phyloP scores from a whole-genome alignment of 305 asterid species.

The Solanum chacoense region DNA sequence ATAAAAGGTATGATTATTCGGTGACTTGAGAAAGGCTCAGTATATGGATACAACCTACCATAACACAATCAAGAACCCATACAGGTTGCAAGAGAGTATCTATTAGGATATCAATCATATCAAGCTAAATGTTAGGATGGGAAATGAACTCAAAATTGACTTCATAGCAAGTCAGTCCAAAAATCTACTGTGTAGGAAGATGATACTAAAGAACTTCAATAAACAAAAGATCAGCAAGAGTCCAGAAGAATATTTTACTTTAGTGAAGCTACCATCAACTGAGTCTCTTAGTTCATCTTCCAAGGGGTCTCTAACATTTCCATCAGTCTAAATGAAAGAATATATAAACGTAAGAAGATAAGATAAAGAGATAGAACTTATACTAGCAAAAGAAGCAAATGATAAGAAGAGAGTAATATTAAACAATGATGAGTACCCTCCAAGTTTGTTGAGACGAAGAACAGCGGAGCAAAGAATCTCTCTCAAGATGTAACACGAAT shows the following conservation, averaged over 20 bases:
- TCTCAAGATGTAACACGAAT: slow-evolving; percentile 40
- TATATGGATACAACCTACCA: not conserved
- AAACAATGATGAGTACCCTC: slow-evolving; percentile 41
- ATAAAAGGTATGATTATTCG: not conserved
- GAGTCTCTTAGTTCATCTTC: slow-evolving; percentile 27
- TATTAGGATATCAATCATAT: not conserved
- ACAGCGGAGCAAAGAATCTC: slow-evolving; percentile 46
- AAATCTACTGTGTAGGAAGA: not conserved
- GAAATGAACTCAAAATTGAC: not conserved
- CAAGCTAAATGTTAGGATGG: not conserved
- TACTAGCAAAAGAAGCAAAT: not conserved
- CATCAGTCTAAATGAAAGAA: slow-evolving; percentile 37
- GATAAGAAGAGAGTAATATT: slow-evolving; percentile 2
- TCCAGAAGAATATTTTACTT: slow-evolving; percentile 20
- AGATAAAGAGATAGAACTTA: not conserved
- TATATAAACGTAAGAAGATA: not conserved
- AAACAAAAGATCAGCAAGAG: not conserved
- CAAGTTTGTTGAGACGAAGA: slow-evolving; percentile 38
- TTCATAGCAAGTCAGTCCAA: not conserved
- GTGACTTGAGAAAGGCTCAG: not conserved
- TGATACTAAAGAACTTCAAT: not conserved
- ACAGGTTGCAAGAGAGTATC: not conserved
- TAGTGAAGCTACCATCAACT: slow-evolving; percentile 60
- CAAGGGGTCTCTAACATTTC: slow-evolving; percentile 51
- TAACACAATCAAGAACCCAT: not conserved